Percentiles rank a stretch among this genome's conserved stretches.
Conservation (phyloP, 2,329 filamentous ascomycete species). For the Scolecobasidium constrictum region DNA sequence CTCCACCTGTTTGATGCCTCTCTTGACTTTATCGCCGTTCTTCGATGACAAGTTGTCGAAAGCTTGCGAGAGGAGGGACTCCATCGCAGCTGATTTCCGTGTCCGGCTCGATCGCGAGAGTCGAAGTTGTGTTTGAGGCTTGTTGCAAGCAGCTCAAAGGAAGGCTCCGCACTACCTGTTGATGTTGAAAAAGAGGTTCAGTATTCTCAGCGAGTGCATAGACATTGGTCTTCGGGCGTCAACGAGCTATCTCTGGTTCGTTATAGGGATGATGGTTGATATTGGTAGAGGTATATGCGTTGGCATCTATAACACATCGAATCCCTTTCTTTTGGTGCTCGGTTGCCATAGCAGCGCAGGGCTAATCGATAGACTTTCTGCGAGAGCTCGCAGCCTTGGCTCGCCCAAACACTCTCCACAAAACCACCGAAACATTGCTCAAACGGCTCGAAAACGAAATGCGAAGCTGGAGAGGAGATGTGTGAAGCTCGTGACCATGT, state of each 20-base stretch:
- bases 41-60: conserved; percentile 96
- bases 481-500: too few species aligned
- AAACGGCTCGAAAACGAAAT: too few species aligned
- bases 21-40: conserved; percentile 80
- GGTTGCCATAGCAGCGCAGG: neutral
- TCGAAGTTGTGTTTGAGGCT: too few species aligned
- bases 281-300: neutral
- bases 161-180: too few species aligned
- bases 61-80: conserved; percentile 79
- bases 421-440: too few species aligned
- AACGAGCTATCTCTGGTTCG: neutral
- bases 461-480: too few species aligned
- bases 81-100: conserved; percentile 56
- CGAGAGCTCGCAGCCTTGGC: neutral
- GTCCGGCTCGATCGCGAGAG: too few species aligned
- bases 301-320: too few species aligned
- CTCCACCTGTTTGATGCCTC: conserved; percentile 88
- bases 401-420: neutral
- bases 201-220: neutral
- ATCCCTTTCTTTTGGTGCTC: too few species aligned
- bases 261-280: neutral
- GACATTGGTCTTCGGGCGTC: neutral
- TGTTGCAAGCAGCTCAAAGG: too few species aligned
- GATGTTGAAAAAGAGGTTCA: neutral
- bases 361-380: neutral